Evolutionary conservation across 257 asterid genomes (phyloP), one percentile per base, ranked within the genome.

Genomic region (Solanum virginianum): DNA sequence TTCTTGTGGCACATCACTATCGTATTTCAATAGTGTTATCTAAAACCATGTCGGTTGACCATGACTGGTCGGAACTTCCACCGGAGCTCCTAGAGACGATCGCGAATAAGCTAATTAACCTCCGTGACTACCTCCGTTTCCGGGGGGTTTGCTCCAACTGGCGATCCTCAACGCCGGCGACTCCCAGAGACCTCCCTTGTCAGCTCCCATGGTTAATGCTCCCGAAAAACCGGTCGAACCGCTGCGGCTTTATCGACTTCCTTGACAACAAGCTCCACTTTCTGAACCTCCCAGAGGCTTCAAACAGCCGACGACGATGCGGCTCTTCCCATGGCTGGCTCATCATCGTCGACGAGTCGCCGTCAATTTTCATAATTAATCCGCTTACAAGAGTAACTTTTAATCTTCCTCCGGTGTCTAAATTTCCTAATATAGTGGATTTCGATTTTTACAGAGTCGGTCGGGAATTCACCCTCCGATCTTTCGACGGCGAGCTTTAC

Each of bases 171-270:
- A 88, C 95, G 60, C 90, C 89, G 17, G 47, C 86, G 18, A 83
- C 85, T 81, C 91, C 88, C 26, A 90, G 83, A 80, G 89, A 91
- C 87, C 92, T 93, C 85, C 98, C 95, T 1, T 88, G 90, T 82
- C 98, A 95, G 56, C 89, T 93, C 86, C 99, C 99, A 6, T 95
- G 98, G 99, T 92, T 95, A 16, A 93, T 95, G 97, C 97, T 95
- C 49, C 95, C 98, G 17, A 84, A 87, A 11, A 83, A 85, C 91
- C 86, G 86, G 80, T 80, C 91, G 55, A 70, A 41, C 84, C 92
- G 91, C 17, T 93, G 93, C n/a, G 85, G 87, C 51, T 95, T 95
- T 85, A 79, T 85, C 88, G 89, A 89, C n/a, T 91, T 93, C 22
- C 72, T 89, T 54, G 89, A 90, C 26, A 80, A 82, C 74, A 89